Evolutionary conservation across 768 basidiomycete genomes (phyloP).

Genomic region (Suillus subluteus): DNA sequence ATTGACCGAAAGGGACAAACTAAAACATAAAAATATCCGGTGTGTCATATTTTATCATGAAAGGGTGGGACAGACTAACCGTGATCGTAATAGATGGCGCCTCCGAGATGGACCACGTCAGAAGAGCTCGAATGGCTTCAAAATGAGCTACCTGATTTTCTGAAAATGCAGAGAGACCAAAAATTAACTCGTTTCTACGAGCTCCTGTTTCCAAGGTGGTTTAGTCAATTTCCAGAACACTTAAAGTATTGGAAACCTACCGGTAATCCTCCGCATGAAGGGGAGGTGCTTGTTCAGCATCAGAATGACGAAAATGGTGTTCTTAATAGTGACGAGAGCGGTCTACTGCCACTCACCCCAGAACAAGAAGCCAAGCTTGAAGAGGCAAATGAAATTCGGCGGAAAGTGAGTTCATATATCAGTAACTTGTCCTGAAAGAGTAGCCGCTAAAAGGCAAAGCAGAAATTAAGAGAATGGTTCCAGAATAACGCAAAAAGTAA

Average conservation of each 20-base stretch:
- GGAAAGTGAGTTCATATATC: background rate
- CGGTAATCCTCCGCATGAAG: background rate
- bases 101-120: background rate
- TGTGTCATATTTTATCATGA: background rate
- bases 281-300: background rate
- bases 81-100: background rate
- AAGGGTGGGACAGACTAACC: background rate
- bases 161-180: background rate
- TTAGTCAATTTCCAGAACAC: background rate
- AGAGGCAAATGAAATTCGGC: background rate
- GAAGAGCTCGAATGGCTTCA: background rate
- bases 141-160: background rate
- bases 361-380: background rate
- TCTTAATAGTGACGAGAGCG: too few relatives aligned
- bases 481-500: background rate
- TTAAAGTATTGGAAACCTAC: background rate
- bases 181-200: background rate
- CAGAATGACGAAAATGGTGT: too few relatives aligned
- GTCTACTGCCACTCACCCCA: background rate
- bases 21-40: background rate
- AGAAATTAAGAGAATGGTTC: constrained; percentile 3
- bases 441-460: background rate
- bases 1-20: background rate
- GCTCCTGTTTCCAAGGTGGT: background rate
- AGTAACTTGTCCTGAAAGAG: background rate